A percentile compares a stretch with the other conserved stretches of the same genome.
Conservation (phyloP, 2,329 filamentous ascomycete species). For the Bipolaris cookei region DNA sequence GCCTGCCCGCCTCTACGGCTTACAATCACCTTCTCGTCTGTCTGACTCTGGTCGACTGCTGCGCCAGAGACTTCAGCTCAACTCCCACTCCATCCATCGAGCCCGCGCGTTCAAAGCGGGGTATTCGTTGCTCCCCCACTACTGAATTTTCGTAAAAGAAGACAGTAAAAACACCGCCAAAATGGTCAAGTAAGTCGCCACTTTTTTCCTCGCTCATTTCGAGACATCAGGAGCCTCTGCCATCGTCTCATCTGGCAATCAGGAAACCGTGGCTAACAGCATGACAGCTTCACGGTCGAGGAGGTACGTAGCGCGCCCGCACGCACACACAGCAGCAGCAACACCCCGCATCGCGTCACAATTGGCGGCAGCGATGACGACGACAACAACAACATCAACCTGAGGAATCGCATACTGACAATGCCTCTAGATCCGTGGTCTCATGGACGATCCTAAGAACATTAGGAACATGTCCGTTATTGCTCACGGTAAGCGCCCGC, state of each 20-base stretch:
- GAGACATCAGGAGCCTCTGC: not conserved
- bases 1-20: slow-evolving; percentile 33
- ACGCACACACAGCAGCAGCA: slow-evolving; percentile 1
- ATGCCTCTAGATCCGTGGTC: slow-evolving; percentile 66
- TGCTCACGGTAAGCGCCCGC: slow-evolving; percentile 76
- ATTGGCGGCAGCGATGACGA: slow-evolving; percentile 14
- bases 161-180: slow-evolving; percentile 74
- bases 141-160: slow-evolving; percentile 46
- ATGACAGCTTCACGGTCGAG: slow-evolving; percentile 92
- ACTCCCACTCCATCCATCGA: slow-evolving; percentile 27
- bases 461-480: slow-evolving; percentile 99
- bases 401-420: slow-evolving; percentile 35
- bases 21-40: slow-evolving; percentile 28
- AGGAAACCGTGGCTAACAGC: slow-evolving; percentile 56
- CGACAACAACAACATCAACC: not conserved
- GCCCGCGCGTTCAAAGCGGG: slow-evolving; percentile 43
- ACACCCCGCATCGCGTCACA: slow-evolving; percentile 22
- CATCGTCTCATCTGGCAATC: not conserved
- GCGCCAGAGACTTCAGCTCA: slow-evolving; percentile 42
- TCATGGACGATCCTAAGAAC: slow-evolving; percentile 80
- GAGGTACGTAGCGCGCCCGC: slow-evolving; percentile 63
- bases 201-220: slow-evolving; percentile 5
- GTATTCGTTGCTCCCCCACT: slow-evolving; percentile 42
- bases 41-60: slow-evolving; percentile 42
- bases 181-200: slow-evolving; percentile 95